Conservation (phyloP, 2,329 filamentous ascomycete genomes). For the Samsoniella hepiali region DNA sequence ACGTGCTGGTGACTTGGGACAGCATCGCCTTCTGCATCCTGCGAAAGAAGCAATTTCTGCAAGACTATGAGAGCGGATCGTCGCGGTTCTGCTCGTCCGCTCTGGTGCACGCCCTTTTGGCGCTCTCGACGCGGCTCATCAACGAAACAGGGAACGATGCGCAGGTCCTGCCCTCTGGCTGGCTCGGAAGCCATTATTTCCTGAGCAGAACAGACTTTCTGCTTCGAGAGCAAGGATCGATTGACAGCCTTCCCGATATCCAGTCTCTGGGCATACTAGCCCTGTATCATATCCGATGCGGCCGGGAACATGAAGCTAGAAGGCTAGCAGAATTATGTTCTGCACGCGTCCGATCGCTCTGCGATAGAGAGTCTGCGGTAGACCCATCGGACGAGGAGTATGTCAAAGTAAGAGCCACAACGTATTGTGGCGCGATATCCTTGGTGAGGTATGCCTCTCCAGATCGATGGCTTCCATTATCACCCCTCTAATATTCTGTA, state of each 20-base stretch:
- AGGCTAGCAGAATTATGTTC: slow-evolving; percentile 13
- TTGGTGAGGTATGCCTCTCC: slow-evolving; percentile 12
- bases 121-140: slow-evolving; percentile 12
- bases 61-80: slow-evolving; percentile 20
- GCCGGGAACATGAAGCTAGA: slow-evolving; percentile 14
- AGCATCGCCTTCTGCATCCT: slow-evolving; percentile 22
- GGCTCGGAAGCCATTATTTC: slow-evolving; percentile 16
- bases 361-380: background rate
- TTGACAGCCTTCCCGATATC: slow-evolving; percentile 17
- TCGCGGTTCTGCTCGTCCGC: slow-evolving; percentile 19
- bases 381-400: background rate
- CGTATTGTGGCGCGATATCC: slow-evolving; percentile 21
- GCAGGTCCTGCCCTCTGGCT: background rate
- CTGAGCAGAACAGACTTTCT: slow-evolving; percentile 2
- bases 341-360: slow-evolving; percentile 1
- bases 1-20: slow-evolving; percentile 18
- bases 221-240: background rate
- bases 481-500: background rate
- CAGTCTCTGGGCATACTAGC: slow-evolving; percentile 21
- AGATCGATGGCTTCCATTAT: background rate
- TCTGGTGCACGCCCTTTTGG: slow-evolving; percentile 20
- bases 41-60: slow-evolving; percentile 28
- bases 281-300: slow-evolving; percentile 16
- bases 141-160: slow-evolving; percentile 3
- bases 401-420: slow-evolving; percentile 5